These are phyloP conservation scores for Symbiodinium pilosum DNA, from an alignment of 73 alveolate genomes.

Conservation along the genomic window DNA sequence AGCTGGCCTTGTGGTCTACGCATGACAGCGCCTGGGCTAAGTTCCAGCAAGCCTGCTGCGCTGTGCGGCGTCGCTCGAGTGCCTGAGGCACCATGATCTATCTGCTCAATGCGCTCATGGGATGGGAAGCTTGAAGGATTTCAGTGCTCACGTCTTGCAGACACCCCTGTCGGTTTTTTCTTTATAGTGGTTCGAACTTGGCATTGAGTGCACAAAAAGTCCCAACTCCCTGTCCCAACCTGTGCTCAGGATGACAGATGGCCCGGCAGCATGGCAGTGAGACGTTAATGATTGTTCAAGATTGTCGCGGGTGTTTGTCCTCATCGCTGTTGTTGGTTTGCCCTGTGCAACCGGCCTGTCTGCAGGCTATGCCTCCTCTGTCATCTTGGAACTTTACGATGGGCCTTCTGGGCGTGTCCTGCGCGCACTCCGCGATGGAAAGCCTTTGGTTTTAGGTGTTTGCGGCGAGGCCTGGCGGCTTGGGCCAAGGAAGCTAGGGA, in stretches of 20 bases:
- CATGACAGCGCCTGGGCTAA: constrained; percentile 50
- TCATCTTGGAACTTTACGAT: constrained; percentile 61
- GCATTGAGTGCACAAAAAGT: not conserved
- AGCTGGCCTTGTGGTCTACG: constrained; percentile 55
- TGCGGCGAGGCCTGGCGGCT: constrained; percentile 25
- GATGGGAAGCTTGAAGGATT: constrained; percentile 8
- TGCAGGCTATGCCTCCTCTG: constrained; percentile 45
- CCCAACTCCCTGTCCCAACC: not conserved
- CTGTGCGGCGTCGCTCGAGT: not conserved
- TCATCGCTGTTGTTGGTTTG: no score
- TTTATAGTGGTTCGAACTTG: not conserved
- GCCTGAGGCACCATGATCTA: constrained; percentile 63
- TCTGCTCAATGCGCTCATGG: constrained; percentile 63
- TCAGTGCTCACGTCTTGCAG: no score
- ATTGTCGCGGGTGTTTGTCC: not conserved
- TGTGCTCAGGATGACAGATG: constrained; percentile 38
- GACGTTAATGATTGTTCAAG: no score
- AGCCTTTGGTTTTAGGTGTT: not conserved
- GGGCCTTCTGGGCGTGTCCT: not conserved
- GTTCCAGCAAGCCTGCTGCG: not conserved
- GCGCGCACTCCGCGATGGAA: constrained; percentile 62
- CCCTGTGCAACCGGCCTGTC: not conserved
- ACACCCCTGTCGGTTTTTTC: no score
- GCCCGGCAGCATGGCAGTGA: constrained; percentile 29
- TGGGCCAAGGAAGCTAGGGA: no score